Evolutionary conservation across 225 moss, liverwort and hornwort species (phyloP).

Genomic region (Bryoerythrophyllum caledonicum): DNA sequence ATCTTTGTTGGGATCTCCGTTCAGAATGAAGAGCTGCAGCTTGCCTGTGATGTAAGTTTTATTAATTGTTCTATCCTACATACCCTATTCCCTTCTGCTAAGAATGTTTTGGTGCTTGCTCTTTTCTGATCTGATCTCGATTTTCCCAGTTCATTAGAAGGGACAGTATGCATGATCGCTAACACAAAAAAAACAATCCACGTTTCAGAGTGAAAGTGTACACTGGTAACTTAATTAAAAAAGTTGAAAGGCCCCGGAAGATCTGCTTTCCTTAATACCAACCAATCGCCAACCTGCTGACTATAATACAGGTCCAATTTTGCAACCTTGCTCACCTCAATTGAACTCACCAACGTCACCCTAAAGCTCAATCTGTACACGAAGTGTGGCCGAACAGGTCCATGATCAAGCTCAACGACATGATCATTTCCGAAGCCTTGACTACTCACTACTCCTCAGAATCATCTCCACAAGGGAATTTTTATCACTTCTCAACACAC

Average conservation of each 20-base stretch:
- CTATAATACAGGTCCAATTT: slow-evolving; percentile 21
- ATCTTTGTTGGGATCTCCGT: slow-evolving; percentile 7
- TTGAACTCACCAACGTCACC: slow-evolving; percentile 2
- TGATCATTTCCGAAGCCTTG: slow-evolving; percentile 20
- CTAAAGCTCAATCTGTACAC: slow-evolving; percentile 38
- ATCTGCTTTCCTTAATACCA: neutral
- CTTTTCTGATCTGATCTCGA: neutral
- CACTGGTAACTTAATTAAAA: neutral
- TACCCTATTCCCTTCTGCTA: neutral
- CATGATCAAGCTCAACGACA: slow-evolving; percentile 15
- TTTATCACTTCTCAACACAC: neutral
- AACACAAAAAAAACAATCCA: neutral
- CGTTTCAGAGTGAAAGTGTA: neutral
- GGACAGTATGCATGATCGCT: neutral
- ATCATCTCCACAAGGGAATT: neutral
- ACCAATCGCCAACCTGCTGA: slow-evolving; percentile 16
- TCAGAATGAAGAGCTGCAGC: neutral
- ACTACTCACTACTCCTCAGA: slow-evolving; percentile 13
- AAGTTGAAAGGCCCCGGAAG: neutral
- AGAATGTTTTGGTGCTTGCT: neutral
- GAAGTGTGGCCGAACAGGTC: slow-evolving; percentile 26
- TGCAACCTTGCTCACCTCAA: slow-evolving; percentile 11
- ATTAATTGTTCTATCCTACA: neutral
- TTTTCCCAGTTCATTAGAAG: no score
- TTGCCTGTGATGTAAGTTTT: neutral